Percentiles rank a stretch among this genome's conserved stretches.
phyloP scores from a whole-genome alignment of 2,329 filamentous ascomycete genomes.

The Aspergillus ustus region DNA sequence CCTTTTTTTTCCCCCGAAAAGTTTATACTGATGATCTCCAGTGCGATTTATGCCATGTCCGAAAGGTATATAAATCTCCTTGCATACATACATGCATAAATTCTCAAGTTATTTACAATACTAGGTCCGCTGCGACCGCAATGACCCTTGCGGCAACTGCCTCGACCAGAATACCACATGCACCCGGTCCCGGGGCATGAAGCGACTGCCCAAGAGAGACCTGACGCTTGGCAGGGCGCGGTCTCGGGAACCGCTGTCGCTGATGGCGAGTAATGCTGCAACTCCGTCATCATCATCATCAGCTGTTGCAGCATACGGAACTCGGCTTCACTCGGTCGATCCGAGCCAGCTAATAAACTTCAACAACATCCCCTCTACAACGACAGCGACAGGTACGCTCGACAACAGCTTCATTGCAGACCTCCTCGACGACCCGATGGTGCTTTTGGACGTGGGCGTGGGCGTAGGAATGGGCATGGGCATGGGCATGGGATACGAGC shows the following conservation, averaged over 20 bases:
- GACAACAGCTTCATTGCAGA: not conserved
- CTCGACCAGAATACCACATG: conserved; percentile 25
- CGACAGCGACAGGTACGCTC: not conserved
- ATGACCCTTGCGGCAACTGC: conserved; percentile 30
- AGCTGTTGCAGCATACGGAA: not conserved
- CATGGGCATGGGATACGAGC: not conserved
- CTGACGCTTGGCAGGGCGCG: not conserved
- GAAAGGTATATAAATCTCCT: conserved; percentile 22
- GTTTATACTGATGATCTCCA: conserved; percentile 2
- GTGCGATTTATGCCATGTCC: conserved; percentile 27
- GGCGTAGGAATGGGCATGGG: not conserved
- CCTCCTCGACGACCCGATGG: not conserved
- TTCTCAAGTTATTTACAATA: not conserved
- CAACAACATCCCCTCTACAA: not conserved
- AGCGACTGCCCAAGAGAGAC: conserved; percentile 2
- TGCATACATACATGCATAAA: not conserved
- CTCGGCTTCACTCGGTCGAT: not conserved
- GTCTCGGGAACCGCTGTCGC: not conserved
- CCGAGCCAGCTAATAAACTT: too few relatives aligned
- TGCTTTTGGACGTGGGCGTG: not conserved
- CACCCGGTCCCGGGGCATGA: conserved; percentile 17
- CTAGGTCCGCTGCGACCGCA: conserved; percentile 30
- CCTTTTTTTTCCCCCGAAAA: too few relatives aligned
- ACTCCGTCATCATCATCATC: not conserved
- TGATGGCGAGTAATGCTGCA: not conserved